Conservation (phyloP, 23 red algal species). For the Gracilaria gracilis region DNA sequence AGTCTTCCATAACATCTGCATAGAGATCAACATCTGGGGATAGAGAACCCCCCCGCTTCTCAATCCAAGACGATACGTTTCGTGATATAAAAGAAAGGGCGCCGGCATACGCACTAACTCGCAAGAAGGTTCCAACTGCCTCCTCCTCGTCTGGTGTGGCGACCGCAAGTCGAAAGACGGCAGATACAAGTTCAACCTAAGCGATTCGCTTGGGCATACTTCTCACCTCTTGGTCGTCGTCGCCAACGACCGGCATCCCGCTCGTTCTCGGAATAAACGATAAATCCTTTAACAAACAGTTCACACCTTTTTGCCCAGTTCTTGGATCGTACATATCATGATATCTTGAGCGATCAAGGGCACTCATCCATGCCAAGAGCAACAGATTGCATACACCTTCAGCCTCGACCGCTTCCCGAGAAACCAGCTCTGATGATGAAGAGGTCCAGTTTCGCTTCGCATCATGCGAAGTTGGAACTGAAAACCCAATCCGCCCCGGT, state of each 20-base stretch:
- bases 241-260: constrained; percentile 49
- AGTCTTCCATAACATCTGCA: constrained; percentile 82
- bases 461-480: constrained; percentile 12
- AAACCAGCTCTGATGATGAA: constrained; percentile 6
- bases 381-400: constrained; percentile 62
- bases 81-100: constrained; percentile 62
- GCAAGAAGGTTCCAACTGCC: constrained; percentile 46
- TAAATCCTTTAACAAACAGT: constrained; percentile 68
- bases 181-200: constrained; percentile 53
- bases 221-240: constrained; percentile 57
- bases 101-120: constrained; percentile 56
- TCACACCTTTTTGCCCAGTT: constrained; percentile 68
- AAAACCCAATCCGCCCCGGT: constrained; percentile 6
- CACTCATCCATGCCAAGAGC: constrained; percentile 78
- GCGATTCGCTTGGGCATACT: constrained; percentile 54
- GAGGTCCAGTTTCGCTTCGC: background rate
- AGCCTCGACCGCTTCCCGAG: constrained; percentile 43
- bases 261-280: constrained; percentile 54
- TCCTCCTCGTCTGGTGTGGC: constrained; percentile 73
- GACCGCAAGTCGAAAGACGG: constrained; percentile 73
- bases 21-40: constrained; percentile 76
- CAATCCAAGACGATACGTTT: constrained; percentile 67
- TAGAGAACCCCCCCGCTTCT: constrained; percentile 54
- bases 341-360: constrained; percentile 83
- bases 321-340: constrained; percentile 74